Evolutionary conservation across 306 rosid genomes (phyloP), one percentile per base, ranked within the genome.

Genomic region (Cicer yamashitae): DNA sequence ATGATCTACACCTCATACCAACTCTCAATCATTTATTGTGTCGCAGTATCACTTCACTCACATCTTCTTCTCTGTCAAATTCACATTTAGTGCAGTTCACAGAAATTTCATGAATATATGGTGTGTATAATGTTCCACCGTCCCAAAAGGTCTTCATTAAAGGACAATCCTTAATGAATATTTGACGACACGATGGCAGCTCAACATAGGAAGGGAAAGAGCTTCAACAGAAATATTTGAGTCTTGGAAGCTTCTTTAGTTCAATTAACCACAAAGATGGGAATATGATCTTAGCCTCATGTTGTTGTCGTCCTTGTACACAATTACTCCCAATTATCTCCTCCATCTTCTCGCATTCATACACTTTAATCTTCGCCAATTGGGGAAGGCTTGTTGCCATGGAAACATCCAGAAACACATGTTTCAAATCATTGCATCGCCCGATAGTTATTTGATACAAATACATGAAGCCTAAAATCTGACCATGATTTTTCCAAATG

Each of bases 371-470:
- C 0, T 0, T 0, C 0, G 0, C 0, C 39, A 63, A 40, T 0
- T 5, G 1, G 6, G 40, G 51, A 63, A 75, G 79, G 79, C 71
- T 48, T 39, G 14, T 38, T 9, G 3, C 44, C 1, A 41, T 5
- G 3, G 57, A 76, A 43, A 54, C 20, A 73, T 73, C 14, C 4
- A 48, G 20, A 56, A 76, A 43, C 59, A 76, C 74, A 41, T 14
- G 10, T 54, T 22, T 14, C 74, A 76, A 66, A 41, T 41, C 20
- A 34, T 30, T 38, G 13, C 81, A 77, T 0, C 6, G 0, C 0
- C 0, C 46, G 2, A 67, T 67, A 0, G 0, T 0, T 44, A 77
- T 38, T 0, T 0, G 0, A 0, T 0, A 0, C 10, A 77, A 11
- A 10, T 17, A 14, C 38, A 43, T 2, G 1, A 66, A 67, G 30